Evolutionary conservation across 495 filamentous ascomycete species (phyloP).

Genomic region (Staphylotrichum longicolle): DNA sequence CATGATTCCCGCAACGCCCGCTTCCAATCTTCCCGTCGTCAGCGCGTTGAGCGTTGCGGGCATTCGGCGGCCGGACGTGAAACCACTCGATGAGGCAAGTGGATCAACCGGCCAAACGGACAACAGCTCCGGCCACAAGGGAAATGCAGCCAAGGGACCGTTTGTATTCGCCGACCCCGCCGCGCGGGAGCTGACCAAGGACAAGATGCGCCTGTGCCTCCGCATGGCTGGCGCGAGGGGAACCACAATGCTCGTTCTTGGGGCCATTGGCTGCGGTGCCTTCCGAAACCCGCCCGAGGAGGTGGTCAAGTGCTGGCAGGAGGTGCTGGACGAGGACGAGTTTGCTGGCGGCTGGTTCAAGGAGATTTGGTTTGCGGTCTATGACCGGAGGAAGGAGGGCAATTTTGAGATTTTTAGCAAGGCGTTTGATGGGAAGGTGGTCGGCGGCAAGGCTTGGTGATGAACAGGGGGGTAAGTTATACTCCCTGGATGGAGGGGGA

Average conservation of each 20-base stretch:
- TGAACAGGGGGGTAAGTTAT: no score
- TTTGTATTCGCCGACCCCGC: conserved; percentile 32
- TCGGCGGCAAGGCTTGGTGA: conserved; percentile 12
- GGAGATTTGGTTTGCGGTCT: conserved; percentile 54
- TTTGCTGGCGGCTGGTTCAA: conserved; percentile 60
- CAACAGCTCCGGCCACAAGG: background rate
- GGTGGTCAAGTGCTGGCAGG: conserved; percentile 55
- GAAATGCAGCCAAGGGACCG: conserved; percentile 3
- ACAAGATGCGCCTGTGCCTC: conserved; percentile 59
- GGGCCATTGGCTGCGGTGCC: conserved; percentile 64
- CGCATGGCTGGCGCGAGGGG: conserved; percentile 52
- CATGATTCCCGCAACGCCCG: conserved; percentile 29
- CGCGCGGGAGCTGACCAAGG: conserved; percentile 49
- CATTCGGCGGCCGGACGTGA: conserved; percentile 36
- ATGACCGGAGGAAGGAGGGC: conserved; percentile 45
- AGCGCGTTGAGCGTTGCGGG: conserved; percentile 60
- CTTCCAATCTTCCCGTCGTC: conserved; percentile 45
- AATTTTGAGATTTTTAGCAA: conserved; percentile 52
- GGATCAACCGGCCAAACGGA: background rate
- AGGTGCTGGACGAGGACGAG: conserved; percentile 58
- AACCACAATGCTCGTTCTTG: conserved; percentile 58
- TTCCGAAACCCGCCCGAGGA: conserved; percentile 57
- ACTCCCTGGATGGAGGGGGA: no score
- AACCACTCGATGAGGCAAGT: conserved; percentile 11
- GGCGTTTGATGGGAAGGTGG: conserved; percentile 45